Conservation (phyloP, 129 eudicot species). For the Flaveria brownii region DNA sequence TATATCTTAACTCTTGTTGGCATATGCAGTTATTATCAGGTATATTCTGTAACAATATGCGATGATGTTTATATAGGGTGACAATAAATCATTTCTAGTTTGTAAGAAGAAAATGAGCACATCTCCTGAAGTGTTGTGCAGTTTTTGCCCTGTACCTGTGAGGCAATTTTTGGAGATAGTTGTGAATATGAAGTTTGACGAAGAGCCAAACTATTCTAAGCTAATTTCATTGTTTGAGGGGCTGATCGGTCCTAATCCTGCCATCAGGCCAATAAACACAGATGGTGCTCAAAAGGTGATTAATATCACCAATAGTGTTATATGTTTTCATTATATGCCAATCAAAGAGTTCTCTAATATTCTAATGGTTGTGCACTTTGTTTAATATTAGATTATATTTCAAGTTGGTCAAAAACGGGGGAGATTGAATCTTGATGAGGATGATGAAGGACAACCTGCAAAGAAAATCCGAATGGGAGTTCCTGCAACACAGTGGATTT, state of each 20-base stretch:
- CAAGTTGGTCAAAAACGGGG: constrained; percentile 53
- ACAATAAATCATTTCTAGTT: constrained; percentile 79
- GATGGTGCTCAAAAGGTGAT: constrained; percentile 57
- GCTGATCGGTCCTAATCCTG: constrained; percentile 43
- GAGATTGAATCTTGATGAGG: constrained; percentile 57
- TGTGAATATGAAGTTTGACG: constrained; percentile 85
- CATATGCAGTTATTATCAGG: not conserved
- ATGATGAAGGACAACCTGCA: constrained; percentile 70
- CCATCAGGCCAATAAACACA: constrained; percentile 46
- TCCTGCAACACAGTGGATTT: constrained; percentile 87
- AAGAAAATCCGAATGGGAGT: constrained; percentile 79
- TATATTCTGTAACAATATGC: not conserved
- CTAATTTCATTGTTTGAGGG: constrained; percentile 73
- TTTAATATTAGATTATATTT: constrained; percentile 35
- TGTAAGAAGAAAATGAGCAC: constrained; percentile 88
- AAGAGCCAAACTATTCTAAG: constrained; percentile 90
- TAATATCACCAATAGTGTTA: not conserved
- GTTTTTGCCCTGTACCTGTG: constrained; percentile 71
- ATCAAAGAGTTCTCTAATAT: not conserved
- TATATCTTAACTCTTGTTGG: not conserved
- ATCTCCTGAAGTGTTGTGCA: constrained; percentile 69
- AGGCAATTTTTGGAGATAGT: constrained; percentile 66
- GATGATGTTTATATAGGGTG: constrained; percentile 56
- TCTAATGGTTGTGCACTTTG: not conserved
- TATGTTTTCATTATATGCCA: not conserved